A percentile compares a stretch with the other conserved stretches of the same genome.
Conservation (phyloP, 2,329 filamentous ascomycete genomes). For the Trichoderma lentiforme region DNA sequence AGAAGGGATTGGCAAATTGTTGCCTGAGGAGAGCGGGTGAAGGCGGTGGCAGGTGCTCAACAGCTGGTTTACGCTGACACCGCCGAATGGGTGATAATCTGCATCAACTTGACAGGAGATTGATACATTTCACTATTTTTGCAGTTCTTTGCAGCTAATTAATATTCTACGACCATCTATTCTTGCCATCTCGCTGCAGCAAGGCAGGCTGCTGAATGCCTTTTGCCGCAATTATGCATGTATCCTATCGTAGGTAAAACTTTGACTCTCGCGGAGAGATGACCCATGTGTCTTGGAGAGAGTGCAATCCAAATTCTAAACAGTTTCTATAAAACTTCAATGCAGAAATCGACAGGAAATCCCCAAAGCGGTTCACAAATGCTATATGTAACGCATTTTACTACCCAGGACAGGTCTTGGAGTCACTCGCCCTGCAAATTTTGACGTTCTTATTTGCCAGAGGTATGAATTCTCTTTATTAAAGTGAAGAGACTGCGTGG, state of each 20-base stretch:
- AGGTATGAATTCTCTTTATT: neutral
- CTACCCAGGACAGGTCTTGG: neutral
- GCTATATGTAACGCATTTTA: too few species aligned
- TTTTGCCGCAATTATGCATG: neutral
- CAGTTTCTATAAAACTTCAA: too few species aligned
- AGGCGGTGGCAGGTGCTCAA: constrained; percentile 2
- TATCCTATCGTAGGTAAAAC: neutral
- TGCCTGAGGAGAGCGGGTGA: neutral
- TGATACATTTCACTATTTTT: rapidly evolving
- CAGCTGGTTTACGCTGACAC: neutral
- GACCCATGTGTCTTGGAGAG: neutral
- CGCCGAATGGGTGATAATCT: neutral
- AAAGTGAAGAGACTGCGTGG: neutral
- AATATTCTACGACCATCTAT: too few species aligned
- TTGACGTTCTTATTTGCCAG: neutral
- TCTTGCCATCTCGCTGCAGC: neutral
- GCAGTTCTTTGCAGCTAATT: too few species aligned
- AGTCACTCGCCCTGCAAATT: neutral
- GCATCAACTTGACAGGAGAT: neutral
- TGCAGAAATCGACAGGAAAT: too few species aligned
- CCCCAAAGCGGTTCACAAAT: too few species aligned
- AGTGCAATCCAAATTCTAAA: neutral
- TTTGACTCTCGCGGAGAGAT: neutral
- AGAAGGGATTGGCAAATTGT: neutral
- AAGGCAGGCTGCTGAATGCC: neutral